phyloP scores from a whole-genome alignment of 1,139 yeast genomes.

The Sugiyamaella neomexicana region DNA sequence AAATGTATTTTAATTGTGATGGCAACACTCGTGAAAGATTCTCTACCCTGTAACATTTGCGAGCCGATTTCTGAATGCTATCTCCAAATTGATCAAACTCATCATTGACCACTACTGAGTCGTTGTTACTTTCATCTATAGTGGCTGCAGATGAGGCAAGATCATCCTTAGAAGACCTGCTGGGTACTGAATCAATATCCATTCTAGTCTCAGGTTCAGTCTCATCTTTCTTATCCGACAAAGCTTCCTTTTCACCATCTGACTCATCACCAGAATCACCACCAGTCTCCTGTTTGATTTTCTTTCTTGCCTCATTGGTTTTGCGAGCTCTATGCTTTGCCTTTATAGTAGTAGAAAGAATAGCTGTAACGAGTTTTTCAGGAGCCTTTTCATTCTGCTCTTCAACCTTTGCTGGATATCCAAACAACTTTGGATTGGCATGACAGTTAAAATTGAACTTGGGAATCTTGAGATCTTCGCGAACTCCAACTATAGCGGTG shows the following conservation, averaged over 20 bases:
- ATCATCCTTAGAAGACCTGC: slow-evolving; percentile 31
- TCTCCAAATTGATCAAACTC: slow-evolving; percentile 26
- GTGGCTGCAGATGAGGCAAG: slow-evolving; percentile 23
- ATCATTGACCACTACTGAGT: slow-evolving; percentile 24
- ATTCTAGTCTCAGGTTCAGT: slow-evolving; percentile 28
- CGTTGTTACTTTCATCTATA: slow-evolving; percentile 18
- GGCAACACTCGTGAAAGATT: slow-evolving; percentile 91
- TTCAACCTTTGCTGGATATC: slow-evolving; percentile 86
- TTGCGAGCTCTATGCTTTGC: slow-evolving; percentile 92
- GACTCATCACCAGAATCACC: slow-evolving; percentile 24
- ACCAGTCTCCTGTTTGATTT: slow-evolving; percentile 48
- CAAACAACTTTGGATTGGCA: slow-evolving; percentile 75
- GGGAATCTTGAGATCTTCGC: slow-evolving; percentile 84
- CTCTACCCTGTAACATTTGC: slow-evolving; percentile 53
- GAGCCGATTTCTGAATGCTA: slow-evolving; percentile 47
- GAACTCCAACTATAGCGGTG: slow-evolving; percentile 85
- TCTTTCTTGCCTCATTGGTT: slow-evolving; percentile 50
- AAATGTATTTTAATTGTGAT: slow-evolving; percentile 79
- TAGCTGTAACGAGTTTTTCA: slow-evolving; percentile 90
- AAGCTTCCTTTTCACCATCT: slow-evolving; percentile 38
- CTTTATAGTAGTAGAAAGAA: slow-evolving; percentile 86
- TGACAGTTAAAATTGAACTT: slow-evolving; percentile 79
- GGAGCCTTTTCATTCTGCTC: slow-evolving; percentile 80
- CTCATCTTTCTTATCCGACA: slow-evolving; percentile 24
- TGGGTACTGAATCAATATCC: slow-evolving; percentile 28